Conservation (phyloP, 345 rosid genomes). For the Aegle marmelos region DNA sequence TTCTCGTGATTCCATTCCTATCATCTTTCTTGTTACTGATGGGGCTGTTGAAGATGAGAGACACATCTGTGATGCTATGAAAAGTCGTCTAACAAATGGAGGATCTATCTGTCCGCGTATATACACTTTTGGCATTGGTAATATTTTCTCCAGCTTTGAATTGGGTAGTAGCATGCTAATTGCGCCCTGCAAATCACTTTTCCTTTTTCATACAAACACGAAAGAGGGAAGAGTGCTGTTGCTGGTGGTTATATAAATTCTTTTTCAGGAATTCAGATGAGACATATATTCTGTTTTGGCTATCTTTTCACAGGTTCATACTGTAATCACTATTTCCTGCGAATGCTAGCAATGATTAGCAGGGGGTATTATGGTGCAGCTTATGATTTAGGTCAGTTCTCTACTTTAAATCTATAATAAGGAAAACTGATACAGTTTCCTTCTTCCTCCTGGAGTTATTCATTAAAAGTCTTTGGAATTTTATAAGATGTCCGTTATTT, state of each 20-base stretch:
- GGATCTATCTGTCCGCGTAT: conserved; percentile 61
- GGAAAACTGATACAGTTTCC: not conserved
- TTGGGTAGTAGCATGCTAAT: not conserved
- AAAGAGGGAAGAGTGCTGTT: not conserved
- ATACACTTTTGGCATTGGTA: conserved; percentile 84
- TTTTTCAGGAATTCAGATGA: conserved; percentile 1
- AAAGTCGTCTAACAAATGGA: conserved; percentile 47
- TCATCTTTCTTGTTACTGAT: conserved; percentile 82
- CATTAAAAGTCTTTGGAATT: not conserved
- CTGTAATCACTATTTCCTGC: conserved; percentile 91
- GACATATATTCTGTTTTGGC: not conserved
- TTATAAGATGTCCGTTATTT: not conserved
- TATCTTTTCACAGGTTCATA: conserved; percentile 55
- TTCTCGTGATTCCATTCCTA: conserved; percentile 58
- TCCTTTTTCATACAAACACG: not conserved
- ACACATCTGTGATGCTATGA: conserved; percentile 67
- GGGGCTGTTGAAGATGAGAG: conserved; percentile 95
- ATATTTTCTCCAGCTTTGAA: conserved; percentile 11
- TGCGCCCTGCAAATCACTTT: not conserved
- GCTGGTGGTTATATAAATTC: not conserved
- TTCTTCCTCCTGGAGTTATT: not conserved
- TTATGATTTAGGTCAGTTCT: conserved; percentile 50
- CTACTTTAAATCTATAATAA: not conserved
- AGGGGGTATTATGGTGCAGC: conserved; percentile 74
- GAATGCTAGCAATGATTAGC: conserved; percentile 65